Conservation (phyloP, 2,329 filamentous ascomycete species). For the Elsinoe perseae region DNA sequence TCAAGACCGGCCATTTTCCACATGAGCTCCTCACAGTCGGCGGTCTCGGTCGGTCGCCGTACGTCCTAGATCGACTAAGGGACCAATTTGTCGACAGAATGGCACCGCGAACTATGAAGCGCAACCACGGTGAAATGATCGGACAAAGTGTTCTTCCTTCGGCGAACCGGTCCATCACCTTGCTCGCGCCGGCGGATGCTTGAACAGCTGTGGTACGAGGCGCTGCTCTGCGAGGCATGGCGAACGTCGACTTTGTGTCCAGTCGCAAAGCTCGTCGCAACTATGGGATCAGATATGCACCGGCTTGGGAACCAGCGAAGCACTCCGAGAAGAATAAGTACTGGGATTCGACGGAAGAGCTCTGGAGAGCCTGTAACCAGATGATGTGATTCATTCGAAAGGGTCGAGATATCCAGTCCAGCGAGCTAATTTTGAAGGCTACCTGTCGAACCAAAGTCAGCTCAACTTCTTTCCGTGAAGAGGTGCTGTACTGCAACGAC, state of each 20-base stretch:
- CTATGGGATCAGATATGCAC: not conserved
- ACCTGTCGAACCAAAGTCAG: not conserved
- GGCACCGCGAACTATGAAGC: constrained; percentile 40
- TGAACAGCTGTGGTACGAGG: constrained; percentile 74
- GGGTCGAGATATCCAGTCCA: not conserved
- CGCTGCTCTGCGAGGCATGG: constrained; percentile 64
- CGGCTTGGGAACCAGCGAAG: constrained; percentile 60
- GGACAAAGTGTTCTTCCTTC: not conserved
- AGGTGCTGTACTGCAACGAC: not conserved
- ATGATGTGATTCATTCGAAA: constrained; percentile 72
- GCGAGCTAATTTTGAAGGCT: not conserved
- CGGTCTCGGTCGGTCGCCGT: constrained; percentile 67
- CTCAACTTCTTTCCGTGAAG: not conserved
- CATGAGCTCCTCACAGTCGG: constrained; percentile 69
- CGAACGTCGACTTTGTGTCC: constrained; percentile 47
- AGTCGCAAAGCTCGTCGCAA: constrained; percentile 16
- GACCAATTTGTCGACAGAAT: constrained; percentile 52
- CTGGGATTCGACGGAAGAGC: constrained; percentile 71
- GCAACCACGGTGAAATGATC: constrained; percentile 23
- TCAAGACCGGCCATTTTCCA: constrained; percentile 34
- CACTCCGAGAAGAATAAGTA: constrained; percentile 67
- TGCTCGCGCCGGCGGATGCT: constrained; percentile 66
- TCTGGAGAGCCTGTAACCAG: constrained; percentile 74
- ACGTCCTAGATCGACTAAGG: constrained; percentile 64
- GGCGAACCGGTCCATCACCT: constrained; percentile 54